Evolutionary conservation across 1,284 basidiomycete genomes (phyloP), one percentile per base, ranked within the genome.

Genomic region (Irpex sp.): DNA sequence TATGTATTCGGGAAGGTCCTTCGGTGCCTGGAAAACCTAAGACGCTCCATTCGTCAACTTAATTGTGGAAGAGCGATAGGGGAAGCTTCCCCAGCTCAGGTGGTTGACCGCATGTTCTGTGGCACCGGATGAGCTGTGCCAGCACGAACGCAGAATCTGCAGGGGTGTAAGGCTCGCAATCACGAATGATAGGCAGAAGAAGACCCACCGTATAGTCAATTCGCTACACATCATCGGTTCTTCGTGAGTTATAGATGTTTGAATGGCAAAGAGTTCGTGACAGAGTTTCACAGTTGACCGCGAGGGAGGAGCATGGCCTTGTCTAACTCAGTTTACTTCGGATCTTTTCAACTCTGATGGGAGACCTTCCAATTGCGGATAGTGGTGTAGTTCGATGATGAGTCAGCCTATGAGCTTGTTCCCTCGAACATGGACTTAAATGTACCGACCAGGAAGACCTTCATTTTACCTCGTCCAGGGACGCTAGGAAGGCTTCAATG

Each of bases 341-440:
- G 53, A 55, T 33, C 53, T 33, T 55, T 55, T 50, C 49, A 50
- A 50, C n/a, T 50, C 33, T 55, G 53, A 55, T 55, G 53, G 26
- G 15, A 55, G 53, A 55, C 53, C 53, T 55, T 19, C 53, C 53
- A 33, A 55, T 55, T 55, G 26, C 53, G 53, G 53, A 55, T 35
- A 55, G 13, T 35, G n/a, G 26, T 55, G 53, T 55, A 55, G 53
- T 55, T 55, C 31, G 49, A 13, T 50, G 49, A 43, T 43, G 39
- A 26, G 11, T 46, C n/a, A n/a, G 43, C 43, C 11, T n/a, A 46
- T 46, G 11, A 50, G 19, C 11, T 21, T 21, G 49, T 21, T 17
- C 8, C 49, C 19, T n/a, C 13, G 11, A 15, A 43, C 15, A 43
- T 15, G 15, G 39, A 15, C 8, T 11, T 43, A 43, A 43, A 15